Evolutionary conservation across 202 grass and related monocot species (phyloP).

Genomic region (Elaeis oleifera): DNA sequence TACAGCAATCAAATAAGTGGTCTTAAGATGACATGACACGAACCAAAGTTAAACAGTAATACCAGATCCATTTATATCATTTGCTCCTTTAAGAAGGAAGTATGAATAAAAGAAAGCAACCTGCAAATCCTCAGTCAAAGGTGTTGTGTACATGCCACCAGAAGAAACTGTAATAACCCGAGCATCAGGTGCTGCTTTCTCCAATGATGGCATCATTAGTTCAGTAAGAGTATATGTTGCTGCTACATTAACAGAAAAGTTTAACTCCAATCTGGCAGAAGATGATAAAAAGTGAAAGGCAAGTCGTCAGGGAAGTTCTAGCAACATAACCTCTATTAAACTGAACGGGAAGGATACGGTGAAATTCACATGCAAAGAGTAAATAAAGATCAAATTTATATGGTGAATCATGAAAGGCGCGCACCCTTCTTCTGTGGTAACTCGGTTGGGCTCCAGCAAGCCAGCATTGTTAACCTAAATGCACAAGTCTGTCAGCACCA

Average conservation of each 20-base stretch:
- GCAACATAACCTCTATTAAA: not conserved
- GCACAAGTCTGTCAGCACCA: slow-evolving; percentile 10
- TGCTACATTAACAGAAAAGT: slow-evolving; percentile 88
- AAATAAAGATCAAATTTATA: slow-evolving; percentile 2
- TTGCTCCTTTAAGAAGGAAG: not conserved
- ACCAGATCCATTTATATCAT: not conserved
- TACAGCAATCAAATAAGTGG: too few species aligned
- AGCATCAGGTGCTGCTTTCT: slow-evolving; percentile 76
- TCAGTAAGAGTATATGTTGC: slow-evolving; percentile 75
- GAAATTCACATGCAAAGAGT: slow-evolving; percentile 1
- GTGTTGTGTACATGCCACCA: slow-evolving; percentile 77
- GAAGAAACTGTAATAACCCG: slow-evolving; percentile 74
- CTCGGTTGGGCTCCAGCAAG: slow-evolving; percentile 58
- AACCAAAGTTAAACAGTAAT: too few species aligned
- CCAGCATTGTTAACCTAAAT: slow-evolving; percentile 95
- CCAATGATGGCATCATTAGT: slow-evolving; percentile 59
- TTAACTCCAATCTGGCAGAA: slow-evolving; percentile 58
- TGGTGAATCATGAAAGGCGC: slow-evolving; percentile 2
- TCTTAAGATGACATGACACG: too few species aligned
- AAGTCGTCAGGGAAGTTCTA: not conserved
- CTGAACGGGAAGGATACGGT: not conserved
- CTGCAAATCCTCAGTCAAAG: slow-evolving; percentile 68
- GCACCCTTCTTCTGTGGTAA: slow-evolving; percentile 66
- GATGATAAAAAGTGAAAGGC: slow-evolving; percentile 1
- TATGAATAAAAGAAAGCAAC: slow-evolving; percentile 20